phyloP scores from a whole-genome alignment of 306 rosid species.

The Delonix regia region DNA sequence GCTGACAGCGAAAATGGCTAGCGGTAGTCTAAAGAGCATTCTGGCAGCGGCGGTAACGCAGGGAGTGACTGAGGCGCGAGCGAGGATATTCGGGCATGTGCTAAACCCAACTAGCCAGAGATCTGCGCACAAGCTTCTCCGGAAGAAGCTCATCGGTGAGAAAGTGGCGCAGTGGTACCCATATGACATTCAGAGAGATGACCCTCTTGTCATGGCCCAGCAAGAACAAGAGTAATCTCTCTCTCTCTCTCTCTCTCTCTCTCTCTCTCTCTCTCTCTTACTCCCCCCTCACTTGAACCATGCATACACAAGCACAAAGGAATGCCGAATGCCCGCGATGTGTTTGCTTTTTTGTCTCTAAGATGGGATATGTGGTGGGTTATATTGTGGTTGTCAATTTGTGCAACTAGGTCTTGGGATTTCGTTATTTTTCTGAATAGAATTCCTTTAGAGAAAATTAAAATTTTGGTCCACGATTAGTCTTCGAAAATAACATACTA shows the following conservation, averaged over 20 bases:
- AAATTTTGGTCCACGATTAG: background rate
- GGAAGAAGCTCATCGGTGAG: conserved; percentile 85
- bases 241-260: conserved; percentile 19
- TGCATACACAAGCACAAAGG: background rate
- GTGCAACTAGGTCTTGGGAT: background rate
- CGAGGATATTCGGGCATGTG: conserved; percentile 77
- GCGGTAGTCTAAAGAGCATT: conserved; percentile 60
- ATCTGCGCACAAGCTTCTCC: conserved; percentile 77
- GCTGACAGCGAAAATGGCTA: conserved; percentile 52
- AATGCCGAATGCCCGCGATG: background rate
- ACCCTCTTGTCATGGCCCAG: conserved; percentile 75
- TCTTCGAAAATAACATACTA: background rate
- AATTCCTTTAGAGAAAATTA: background rate
- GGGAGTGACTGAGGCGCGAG: conserved; percentile 78
- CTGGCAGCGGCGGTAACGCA: conserved; percentile 48
- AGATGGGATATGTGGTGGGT: background rate
- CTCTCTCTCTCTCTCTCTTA: background rate
- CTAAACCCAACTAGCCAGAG: conserved; percentile 68
- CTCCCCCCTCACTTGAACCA: background rate
- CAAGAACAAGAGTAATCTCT: conserved; percentile 71
- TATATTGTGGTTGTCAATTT: background rate
- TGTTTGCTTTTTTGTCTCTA: conserved; percentile 15
- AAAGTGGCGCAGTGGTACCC: conserved; percentile 89
- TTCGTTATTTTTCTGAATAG: background rate
- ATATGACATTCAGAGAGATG: conserved; percentile 73